These are phyloP conservation scores for Candida koratica DNA, from an alignment of 805 yeast species.

Conservation along the genomic window DNA sequence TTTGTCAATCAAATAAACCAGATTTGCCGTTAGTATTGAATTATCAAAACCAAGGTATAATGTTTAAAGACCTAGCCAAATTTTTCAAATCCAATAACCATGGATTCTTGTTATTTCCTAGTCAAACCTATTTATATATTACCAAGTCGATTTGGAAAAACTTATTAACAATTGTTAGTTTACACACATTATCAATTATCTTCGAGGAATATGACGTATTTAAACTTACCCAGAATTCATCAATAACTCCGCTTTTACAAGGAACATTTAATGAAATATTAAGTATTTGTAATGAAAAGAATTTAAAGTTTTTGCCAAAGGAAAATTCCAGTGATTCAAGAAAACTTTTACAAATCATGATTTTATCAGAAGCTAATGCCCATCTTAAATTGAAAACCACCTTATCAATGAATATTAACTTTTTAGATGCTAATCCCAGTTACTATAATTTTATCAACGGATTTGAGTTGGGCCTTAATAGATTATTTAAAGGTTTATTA, in stretches of 20 bases:
- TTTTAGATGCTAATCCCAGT: constrained; percentile 10
- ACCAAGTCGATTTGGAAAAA: constrained; percentile 13
- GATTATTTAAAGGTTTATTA: constrained; percentile 4
- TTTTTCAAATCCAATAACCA: neutral
- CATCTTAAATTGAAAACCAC: constrained; percentile 3
- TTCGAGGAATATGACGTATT: constrained; percentile 18
- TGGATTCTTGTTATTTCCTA: constrained; percentile 2
- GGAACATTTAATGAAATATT: constrained; percentile 17
- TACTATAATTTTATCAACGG: constrained; percentile 15
- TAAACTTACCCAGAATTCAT: constrained; percentile 9
- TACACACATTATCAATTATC: constrained; percentile 18
- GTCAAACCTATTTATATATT: constrained; percentile 3
- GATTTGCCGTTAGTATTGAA: neutral
- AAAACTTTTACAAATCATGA: constrained; percentile 13
- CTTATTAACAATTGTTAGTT: constrained; percentile 13
- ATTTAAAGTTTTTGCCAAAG: constrained; percentile 10
- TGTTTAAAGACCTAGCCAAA: neutral
- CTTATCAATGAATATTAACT: constrained; percentile 6
- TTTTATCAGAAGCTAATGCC: constrained; percentile 13
- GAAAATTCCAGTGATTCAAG: constrained; percentile 11
- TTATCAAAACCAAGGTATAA: constrained; percentile 1
- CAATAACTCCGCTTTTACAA: constrained; percentile 14
- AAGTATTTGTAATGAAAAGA: constrained; percentile 8
- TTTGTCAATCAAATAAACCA: constrained; percentile 1
- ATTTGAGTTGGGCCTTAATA: constrained; percentile 4